phyloP scores from a whole-genome alignment of 768 basidiomycete genomes.

The Amanita rubescens region DNA sequence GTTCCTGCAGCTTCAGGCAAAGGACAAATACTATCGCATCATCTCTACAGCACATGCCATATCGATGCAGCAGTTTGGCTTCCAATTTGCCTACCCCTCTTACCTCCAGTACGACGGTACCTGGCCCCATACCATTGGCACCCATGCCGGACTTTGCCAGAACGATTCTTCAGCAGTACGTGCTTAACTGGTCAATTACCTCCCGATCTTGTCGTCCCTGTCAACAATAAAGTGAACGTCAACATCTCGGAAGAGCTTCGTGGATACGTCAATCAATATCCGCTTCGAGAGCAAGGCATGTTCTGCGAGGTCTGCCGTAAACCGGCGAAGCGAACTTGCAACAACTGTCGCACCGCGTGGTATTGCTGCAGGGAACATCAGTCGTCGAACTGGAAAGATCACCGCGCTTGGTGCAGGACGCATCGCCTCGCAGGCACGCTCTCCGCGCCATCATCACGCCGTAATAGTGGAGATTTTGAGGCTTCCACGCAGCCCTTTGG shows the following conservation, averaged over 20 bases:
- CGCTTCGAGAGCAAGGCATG: slow-evolving; percentile 6
- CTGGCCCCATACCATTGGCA: neutral
- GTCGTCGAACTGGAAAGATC: slow-evolving; percentile 4
- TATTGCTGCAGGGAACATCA: slow-evolving; percentile 7
- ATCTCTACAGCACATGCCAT: slow-evolving; percentile 3
- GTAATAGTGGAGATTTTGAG: neutral
- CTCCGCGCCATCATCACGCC: neutral
- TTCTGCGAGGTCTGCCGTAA: slow-evolving; percentile 7
- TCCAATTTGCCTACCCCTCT: slow-evolving; percentile 6
- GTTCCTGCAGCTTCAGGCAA: slow-evolving; percentile 1
- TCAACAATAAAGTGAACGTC: neutral
- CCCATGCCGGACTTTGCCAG: slow-evolving; percentile 5
- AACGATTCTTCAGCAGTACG: slow-evolving; percentile 5
- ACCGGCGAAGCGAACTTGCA: slow-evolving; percentile 1
- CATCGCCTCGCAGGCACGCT: neutral
- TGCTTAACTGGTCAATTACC: slow-evolving; percentile 2
- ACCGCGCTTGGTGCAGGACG: slow-evolving; percentile 4
- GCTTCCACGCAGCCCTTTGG: neutral
- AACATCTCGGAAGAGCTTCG: slow-evolving; percentile 5
- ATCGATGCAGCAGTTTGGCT: slow-evolving; percentile 4
- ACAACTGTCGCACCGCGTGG: slow-evolving; percentile 6
- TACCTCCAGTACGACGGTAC: slow-evolving; percentile 4
- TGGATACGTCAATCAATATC: slow-evolving; percentile 1
- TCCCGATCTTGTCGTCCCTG: neutral
- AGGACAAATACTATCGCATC: slow-evolving; percentile 3